Percentiles rank a stretch among this genome's conserved stretches.
Evolutionary conservation across 805 yeast species (phyloP).

Genomic region (Barnettozyma salicaria): DNA sequence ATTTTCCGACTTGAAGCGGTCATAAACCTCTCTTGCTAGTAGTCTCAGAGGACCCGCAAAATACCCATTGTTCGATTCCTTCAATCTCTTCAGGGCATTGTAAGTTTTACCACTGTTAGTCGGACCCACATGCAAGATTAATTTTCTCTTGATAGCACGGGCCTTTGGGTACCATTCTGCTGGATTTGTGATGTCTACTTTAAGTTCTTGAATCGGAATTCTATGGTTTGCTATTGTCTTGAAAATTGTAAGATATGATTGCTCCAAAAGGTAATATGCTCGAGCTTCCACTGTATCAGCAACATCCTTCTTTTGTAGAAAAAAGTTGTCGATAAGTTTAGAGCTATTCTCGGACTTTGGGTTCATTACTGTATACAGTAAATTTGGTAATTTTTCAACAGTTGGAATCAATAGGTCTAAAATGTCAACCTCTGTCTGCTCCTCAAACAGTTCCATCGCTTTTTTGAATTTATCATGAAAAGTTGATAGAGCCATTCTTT

Average conservation of each 20-base stretch:
- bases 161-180: conserved; percentile 84
- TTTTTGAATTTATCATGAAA: conserved; percentile 3
- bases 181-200: conserved; percentile 49
- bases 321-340: background rate
- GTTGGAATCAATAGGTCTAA: conserved; percentile 8
- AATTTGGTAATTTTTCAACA: conserved; percentile 2
- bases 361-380: background rate
- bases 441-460: background rate
- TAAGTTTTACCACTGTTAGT: conserved; percentile 96
- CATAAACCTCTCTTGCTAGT: conserved; percentile 87
- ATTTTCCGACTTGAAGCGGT: conserved; percentile 62
- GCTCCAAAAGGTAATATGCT: conserved; percentile 12
- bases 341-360: background rate
- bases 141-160: conserved; percentile 66
- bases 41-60: conserved; percentile 93
- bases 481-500: background rate
- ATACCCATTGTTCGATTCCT: conserved; percentile 64
- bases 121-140: conserved; percentile 95
- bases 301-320: background rate
- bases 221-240: conserved; percentile 7
- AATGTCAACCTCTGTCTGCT: background rate
- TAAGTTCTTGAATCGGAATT: conserved; percentile 19
- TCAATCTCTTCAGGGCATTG: conserved; percentile 65
- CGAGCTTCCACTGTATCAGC: conserved; percentile 1
- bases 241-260: conserved; percentile 8